phyloP scores from a whole-genome alignment of 257 asterid genomes.

The Solanum commersonii region DNA sequence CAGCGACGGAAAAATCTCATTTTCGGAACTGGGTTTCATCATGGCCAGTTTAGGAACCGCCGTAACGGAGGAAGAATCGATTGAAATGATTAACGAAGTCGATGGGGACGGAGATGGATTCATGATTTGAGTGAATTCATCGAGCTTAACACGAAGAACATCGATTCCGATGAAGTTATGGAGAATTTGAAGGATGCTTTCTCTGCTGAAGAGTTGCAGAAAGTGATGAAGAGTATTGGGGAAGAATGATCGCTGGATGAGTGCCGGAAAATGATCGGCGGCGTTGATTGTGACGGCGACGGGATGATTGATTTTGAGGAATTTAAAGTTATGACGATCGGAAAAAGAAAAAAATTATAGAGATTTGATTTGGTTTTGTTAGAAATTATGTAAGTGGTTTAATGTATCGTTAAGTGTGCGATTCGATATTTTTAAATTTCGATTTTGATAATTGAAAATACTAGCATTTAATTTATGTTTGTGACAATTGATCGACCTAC shows the following conservation, averaged over 20 bases:
- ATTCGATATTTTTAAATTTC: too few relatives aligned
- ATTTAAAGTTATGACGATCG: constrained; percentile 75
- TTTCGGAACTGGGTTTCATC: constrained; percentile 50
- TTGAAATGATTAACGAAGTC: constrained; percentile 56
- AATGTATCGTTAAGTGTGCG: too few relatives aligned
- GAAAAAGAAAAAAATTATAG: constrained; percentile 13
- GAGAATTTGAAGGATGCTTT: constrained; percentile 58
- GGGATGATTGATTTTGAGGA: constrained; percentile 69
- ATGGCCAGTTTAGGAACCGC: constrained; percentile 56
- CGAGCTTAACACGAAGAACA: constrained; percentile 50
- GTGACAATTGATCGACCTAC: rapidly evolving
- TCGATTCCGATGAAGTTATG: constrained; percentile 44
- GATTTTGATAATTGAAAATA: too few relatives aligned
- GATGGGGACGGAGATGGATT: constrained; percentile 76
- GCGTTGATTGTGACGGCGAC: constrained; percentile 68
- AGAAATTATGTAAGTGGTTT: too few relatives aligned
- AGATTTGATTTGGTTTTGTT: constrained; percentile 12
- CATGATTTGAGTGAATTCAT: constrained; percentile 65
- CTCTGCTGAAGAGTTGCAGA: constrained; percentile 60
- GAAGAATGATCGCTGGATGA: constrained; percentile 72
- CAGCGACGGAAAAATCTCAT: constrained; percentile 69
- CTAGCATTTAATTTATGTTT: too few relatives aligned
- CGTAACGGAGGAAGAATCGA: constrained; percentile 42
- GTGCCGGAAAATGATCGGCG: constrained; percentile 63
- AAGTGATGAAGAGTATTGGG: constrained; percentile 50